Evolutionary conservation across 257 asterid species (phyloP).

Genomic region (Nicotiana noctiflora): DNA sequence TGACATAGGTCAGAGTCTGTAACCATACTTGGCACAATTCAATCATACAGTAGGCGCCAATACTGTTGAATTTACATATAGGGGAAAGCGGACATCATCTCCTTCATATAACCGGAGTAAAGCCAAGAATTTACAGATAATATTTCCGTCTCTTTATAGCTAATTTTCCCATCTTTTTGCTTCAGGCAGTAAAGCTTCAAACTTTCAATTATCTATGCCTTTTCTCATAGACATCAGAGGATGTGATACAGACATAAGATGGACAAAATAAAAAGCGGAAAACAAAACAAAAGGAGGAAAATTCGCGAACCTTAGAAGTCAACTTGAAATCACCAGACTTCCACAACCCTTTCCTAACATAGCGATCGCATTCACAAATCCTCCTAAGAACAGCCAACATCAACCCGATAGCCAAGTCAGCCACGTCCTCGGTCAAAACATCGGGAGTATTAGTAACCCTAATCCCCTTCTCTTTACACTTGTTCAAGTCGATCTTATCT

Average conservation of each 20-base stretch:
- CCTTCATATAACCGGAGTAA: not conserved
- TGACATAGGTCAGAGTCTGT: not conserved
- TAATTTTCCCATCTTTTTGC: not conserved
- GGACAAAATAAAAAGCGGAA: too few relatives aligned
- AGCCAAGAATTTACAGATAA: not conserved
- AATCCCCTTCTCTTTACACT: conserved; percentile 67
- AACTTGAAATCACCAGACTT: conserved; percentile 48
- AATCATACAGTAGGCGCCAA: not conserved
- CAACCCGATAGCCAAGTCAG: conserved; percentile 80
- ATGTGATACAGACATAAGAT: not conserved
- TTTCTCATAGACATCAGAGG: not conserved
- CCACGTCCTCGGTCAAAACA: conserved; percentile 88
- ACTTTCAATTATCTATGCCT: not conserved
- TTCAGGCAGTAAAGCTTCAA: not conserved
- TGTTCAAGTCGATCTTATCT: conserved; percentile 69
- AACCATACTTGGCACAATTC: not conserved
- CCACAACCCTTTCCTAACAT: conserved; percentile 69
- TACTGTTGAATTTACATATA: not conserved
- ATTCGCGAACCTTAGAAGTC: conserved; percentile 49
- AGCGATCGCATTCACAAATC: conserved; percentile 55
- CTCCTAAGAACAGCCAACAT: conserved; percentile 62
- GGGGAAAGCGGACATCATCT: not conserved
- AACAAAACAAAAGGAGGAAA: not conserved
- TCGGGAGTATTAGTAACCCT: conserved; percentile 87
- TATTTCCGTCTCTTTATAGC: not conserved